phyloP scores from a whole-genome alignment of 164 flowering plant genomes.

The Protea cynaroides region DNA sequence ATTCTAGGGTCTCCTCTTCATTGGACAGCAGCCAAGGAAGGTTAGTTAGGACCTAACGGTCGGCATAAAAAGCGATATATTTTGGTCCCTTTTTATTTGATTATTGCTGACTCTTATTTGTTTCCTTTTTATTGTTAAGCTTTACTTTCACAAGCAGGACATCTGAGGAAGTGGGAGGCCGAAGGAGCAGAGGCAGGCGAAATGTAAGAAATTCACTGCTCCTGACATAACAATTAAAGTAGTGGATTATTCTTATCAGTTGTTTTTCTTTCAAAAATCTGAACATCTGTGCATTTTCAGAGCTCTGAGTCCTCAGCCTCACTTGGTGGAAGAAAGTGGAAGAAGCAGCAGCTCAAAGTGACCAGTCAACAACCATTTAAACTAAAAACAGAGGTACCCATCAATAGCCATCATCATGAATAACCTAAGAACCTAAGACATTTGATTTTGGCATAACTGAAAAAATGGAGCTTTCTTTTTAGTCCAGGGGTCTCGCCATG shows the following conservation, averaged over 20 bases:
- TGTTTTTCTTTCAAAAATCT: background rate
- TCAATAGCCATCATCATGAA: background rate
- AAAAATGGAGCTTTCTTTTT: too few relatives aligned
- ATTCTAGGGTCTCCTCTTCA: constrained; percentile 46
- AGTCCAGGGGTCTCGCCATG: too few relatives aligned
- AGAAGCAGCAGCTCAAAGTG: too few relatives aligned
- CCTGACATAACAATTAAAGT: background rate
- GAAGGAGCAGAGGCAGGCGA: constrained; percentile 46
- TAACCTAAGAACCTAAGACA: too few relatives aligned
- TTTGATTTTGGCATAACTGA: too few relatives aligned
- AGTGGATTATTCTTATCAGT: background rate
- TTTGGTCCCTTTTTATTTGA: background rate
- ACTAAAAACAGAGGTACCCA: constrained; percentile 32
- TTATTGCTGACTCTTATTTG: constrained; percentile 8
- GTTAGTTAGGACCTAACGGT: constrained; percentile 24
- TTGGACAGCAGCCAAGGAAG: constrained; percentile 68
- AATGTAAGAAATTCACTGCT: constrained; percentile 43
- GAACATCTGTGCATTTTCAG: constrained; percentile 28
- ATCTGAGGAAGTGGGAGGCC: constrained; percentile 41
- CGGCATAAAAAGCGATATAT: background rate
- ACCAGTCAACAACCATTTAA: too few relatives aligned
- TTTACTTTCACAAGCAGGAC: constrained; percentile 47
- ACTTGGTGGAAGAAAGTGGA: too few relatives aligned
- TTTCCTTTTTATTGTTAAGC: constrained; percentile 13
- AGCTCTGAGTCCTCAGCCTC: constrained; percentile 49